Evolutionary conservation across 495 filamentous ascomycete genomes (phyloP).

Genomic region (Neurospora tetrasperma): DNA sequence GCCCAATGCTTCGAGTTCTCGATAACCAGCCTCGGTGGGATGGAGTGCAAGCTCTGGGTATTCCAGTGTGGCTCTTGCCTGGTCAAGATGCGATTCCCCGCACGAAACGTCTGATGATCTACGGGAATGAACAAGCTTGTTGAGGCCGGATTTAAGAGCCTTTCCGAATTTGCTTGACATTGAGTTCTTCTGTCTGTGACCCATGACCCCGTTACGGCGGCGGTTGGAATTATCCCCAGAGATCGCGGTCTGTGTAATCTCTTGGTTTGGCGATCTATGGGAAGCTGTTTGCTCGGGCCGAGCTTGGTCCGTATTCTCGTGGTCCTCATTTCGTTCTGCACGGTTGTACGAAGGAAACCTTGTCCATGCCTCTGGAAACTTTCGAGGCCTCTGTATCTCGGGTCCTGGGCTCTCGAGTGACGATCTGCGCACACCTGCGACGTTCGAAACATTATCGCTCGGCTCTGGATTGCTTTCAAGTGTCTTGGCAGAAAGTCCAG

Average conservation of each 20-base stretch:
- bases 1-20: slow-evolving; percentile 23
- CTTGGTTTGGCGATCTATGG: neutral
- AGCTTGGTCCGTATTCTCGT: slow-evolving; percentile 16
- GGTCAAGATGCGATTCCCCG: slow-evolving; percentile 1
- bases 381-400: neutral
- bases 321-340: slow-evolving; percentile 20
- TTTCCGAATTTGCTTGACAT: slow-evolving; percentile 24
- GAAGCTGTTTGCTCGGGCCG: slow-evolving; percentile 11
- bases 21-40: slow-evolving; percentile 20
- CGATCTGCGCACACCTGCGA: neutral
- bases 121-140: slow-evolving; percentile 19
- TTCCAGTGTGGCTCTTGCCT: slow-evolving; percentile 14
- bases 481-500: neutral
- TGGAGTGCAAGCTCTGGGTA: slow-evolving; percentile 28
- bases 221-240: neutral
- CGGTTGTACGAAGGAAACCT: slow-evolving; percentile 30
- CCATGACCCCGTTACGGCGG: neutral
- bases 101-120: slow-evolving; percentile 9
- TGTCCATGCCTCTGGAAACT: slow-evolving; percentile 24
- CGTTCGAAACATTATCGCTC: neutral
- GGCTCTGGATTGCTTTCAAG: neutral
- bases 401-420: neutral
- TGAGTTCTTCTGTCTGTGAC: neutral
- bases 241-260: neutral
- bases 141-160: slow-evolving; percentile 23